Conservation (phyloP, 495 filamentous ascomycete genomes). For the Hypoxylon intermedium region DNA sequence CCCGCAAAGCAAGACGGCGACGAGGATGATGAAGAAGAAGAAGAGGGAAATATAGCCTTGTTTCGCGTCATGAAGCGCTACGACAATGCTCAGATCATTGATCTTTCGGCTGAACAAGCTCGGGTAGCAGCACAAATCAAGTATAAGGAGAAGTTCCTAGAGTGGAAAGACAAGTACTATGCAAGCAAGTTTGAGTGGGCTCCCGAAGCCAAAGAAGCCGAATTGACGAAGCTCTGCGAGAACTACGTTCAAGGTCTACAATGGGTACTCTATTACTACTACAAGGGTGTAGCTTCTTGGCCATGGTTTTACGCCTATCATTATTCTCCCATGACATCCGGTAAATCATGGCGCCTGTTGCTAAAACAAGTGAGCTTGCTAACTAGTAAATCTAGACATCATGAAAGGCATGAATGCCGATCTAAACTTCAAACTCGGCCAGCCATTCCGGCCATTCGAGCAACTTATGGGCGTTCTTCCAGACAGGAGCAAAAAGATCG, state of each 20-base stretch:
- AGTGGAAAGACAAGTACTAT: conserved; percentile 96
- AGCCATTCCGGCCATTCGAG: conserved; percentile 93
- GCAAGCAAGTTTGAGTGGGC: conserved; percentile 87
- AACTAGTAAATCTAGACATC: conserved; percentile 66
- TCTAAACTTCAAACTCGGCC: conserved; percentile 89
- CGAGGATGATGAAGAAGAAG: conserved; percentile 75
- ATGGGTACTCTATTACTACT: conserved; percentile 99
- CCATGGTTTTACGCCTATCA: conserved; percentile 98
- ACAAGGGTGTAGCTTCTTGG: conserved; percentile 96
- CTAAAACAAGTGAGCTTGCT: neutral
- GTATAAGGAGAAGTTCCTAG: conserved; percentile 84
- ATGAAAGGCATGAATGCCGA: conserved; percentile 85
- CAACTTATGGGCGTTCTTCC: conserved; percentile 98
- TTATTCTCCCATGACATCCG: conserved; percentile 96
- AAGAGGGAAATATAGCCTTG: conserved; percentile 83
- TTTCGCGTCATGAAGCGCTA: conserved; percentile 85
- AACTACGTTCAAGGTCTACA: conserved; percentile 98
- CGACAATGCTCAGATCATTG: conserved; percentile 84
- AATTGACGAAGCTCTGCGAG: conserved; percentile 82
- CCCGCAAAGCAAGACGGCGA: conserved; percentile 60
- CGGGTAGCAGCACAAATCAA: conserved; percentile 77
- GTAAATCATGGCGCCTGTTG: conserved; percentile 47
- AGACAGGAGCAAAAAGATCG: conserved; percentile 95
- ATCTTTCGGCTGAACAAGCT: conserved; percentile 78
- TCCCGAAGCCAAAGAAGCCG: conserved; percentile 74